Percentiles rank a stretch among this genome's conserved stretches.
phyloP scores from a whole-genome alignment of 163 green algal species.

The Botryococcus braunii region DNA sequence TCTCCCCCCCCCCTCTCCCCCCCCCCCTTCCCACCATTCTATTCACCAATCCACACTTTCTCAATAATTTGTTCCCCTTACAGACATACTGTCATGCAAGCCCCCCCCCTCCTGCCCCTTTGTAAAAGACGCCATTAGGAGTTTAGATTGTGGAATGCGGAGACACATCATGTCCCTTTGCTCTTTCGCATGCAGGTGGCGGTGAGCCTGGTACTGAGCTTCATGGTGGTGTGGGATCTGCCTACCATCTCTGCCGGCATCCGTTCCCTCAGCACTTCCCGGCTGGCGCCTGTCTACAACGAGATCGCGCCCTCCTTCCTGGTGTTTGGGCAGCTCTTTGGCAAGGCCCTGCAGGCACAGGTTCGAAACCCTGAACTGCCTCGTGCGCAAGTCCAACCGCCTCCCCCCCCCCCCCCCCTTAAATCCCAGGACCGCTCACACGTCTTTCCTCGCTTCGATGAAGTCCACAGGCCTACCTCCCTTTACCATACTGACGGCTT shows the following conservation, averaged over 20 bases:
- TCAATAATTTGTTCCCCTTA: too few relatives aligned
- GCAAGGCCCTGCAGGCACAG: constrained; percentile 85
- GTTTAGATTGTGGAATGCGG: too few relatives aligned
- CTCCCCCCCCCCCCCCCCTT: too few relatives aligned
- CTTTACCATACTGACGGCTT: too few relatives aligned
- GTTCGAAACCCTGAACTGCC: constrained; percentile 5
- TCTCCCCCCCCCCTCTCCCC: too few relatives aligned
- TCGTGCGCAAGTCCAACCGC: too few relatives aligned
- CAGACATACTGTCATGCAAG: background rate
- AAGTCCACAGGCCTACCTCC: too few relatives aligned
- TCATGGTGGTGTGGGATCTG: constrained; percentile 86
- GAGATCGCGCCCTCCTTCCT: constrained; percentile 74
- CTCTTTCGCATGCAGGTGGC: constrained; percentile 39
- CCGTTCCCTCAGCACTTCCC: constrained; percentile 42
- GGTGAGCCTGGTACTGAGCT: constrained; percentile 72
- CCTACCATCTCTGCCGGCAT: constrained; percentile 52
- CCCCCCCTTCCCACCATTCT: too few relatives aligned
- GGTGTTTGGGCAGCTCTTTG: constrained; percentile 85
- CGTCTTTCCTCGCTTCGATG: too few relatives aligned
- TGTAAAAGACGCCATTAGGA: background rate
- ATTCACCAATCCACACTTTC: too few relatives aligned
- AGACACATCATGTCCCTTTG: background rate
- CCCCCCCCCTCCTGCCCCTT: background rate
- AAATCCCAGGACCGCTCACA: too few relatives aligned
- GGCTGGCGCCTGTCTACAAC: constrained; percentile 73